Evolutionary conservation across 1,284 basidiomycete genomes (phyloP).

Genomic region (Ceratobasidium sp.): DNA sequence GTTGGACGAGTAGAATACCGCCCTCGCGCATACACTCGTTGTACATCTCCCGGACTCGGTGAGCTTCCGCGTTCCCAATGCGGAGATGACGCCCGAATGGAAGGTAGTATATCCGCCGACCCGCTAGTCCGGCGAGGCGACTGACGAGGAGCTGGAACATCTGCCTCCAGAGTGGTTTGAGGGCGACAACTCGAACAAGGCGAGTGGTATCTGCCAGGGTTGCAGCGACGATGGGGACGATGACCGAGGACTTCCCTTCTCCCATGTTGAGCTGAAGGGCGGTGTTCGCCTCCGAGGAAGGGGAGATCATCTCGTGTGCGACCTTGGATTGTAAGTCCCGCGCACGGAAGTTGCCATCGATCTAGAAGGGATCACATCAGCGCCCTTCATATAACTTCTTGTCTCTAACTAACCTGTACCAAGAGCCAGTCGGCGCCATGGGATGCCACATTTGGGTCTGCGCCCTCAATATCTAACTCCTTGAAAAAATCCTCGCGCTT

Average conservation of each 20-base stretch:
- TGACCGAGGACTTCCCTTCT: slow-evolving; percentile 69
- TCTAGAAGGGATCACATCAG: too few species aligned
- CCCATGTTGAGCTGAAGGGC: slow-evolving; percentile 71
- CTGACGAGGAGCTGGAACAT: slow-evolving; percentile 66
- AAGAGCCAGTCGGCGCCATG: slow-evolving; percentile 25
- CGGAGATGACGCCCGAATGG: slow-evolving; percentile 64
- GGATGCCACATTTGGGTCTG: background rate
- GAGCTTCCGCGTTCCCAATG: slow-evolving; percentile 49
- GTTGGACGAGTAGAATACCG: slow-evolving; percentile 65
- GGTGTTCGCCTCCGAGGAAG: slow-evolving; percentile 58
- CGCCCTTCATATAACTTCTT: too few species aligned
- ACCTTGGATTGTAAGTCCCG: slow-evolving; percentile 61
- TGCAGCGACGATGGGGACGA: slow-evolving; percentile 62
- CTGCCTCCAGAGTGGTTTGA: slow-evolving; percentile 61
- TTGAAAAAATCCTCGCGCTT: slow-evolving; percentile 36
- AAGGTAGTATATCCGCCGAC: slow-evolving; percentile 65
- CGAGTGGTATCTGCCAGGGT: slow-evolving; percentile 61
- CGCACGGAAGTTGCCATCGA: slow-evolving; percentile 62
- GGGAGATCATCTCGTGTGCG: slow-evolving; percentile 65
- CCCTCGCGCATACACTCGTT: slow-evolving; percentile 58
- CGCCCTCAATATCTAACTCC: slow-evolving; percentile 2
- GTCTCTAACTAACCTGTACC: slow-evolving; percentile 20
- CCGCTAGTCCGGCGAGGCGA: slow-evolving; percentile 61
- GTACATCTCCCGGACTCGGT: slow-evolving; percentile 56
- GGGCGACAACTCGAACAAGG: slow-evolving; percentile 64